A percentile compares a stretch with the other conserved stretches of the same genome.
Evolutionary conservation across 2,329 filamentous ascomycete species (phyloP).

Genomic region (Rutstroemia sp.): DNA sequence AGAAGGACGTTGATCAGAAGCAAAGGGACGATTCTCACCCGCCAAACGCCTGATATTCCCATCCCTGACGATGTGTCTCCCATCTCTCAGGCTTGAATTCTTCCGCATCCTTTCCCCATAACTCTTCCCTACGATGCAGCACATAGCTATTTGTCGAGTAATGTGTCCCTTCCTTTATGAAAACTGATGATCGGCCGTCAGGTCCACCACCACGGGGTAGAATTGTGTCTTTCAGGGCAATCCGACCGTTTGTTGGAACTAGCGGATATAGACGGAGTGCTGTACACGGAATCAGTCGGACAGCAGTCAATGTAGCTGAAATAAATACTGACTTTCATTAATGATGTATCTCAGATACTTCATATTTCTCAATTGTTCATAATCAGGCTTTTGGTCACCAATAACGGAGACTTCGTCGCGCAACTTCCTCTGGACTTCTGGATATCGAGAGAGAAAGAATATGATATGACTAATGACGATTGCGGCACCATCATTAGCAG

Average conservation of each 20-base stretch:
- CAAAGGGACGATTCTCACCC: too few relatives aligned
- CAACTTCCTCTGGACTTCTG: slow-evolving; percentile 27
- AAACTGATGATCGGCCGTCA: slow-evolving; percentile 20
- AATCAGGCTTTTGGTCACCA: slow-evolving; percentile 33
- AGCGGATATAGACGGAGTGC: slow-evolving; percentile 32
- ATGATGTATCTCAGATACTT: slow-evolving; percentile 47
- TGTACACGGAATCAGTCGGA: slow-evolving; percentile 9
- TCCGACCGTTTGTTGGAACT: slow-evolving; percentile 18
- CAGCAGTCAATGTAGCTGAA: not conserved
- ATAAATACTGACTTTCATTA: slow-evolving; percentile 42
- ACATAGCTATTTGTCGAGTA: slow-evolving; percentile 12
- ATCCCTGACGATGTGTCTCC: slow-evolving; percentile 21
- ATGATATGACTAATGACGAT: slow-evolving; percentile 30
- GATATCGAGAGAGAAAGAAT: slow-evolving; percentile 19
- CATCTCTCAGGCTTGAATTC: slow-evolving; percentile 35
- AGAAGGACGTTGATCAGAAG: too few relatives aligned
- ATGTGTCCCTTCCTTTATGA: slow-evolving; percentile 16
- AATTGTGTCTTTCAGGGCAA: slow-evolving; percentile 13
- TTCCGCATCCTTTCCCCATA: slow-evolving; percentile 28
- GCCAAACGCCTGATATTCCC: slow-evolving; percentile 47
- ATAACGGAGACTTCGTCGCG: slow-evolving; percentile 21
- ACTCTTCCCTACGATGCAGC: slow-evolving; percentile 26
- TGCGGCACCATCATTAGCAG: slow-evolving; percentile 35
- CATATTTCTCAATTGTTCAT: slow-evolving; percentile 41
- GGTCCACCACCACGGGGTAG: slow-evolving; percentile 26